A percentile compares a stretch with the other conserved stretches of the same genome.
phyloP scores from a whole-genome alignment of 441 rosid species.

The Corymbia citriodora region DNA sequence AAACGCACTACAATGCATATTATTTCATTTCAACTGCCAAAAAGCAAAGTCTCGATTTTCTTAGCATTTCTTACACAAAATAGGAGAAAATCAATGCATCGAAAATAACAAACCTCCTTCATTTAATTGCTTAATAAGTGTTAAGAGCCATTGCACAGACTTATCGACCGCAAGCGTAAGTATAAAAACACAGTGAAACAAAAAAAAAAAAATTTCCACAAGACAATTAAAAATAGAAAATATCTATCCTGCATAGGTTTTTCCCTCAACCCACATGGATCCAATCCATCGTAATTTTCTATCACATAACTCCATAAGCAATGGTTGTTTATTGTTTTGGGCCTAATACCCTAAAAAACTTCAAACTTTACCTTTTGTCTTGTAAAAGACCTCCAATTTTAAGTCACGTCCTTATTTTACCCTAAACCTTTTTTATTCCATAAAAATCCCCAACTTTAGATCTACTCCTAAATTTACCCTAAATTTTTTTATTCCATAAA shows the following conservation, averaged over 20 bases:
- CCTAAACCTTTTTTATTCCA: no score
- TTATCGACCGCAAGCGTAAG: background rate
- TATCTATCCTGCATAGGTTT: background rate
- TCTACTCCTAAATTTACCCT: no score
- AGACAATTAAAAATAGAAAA: background rate
- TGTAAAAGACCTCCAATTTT: no score
- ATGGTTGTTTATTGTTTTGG: background rate
- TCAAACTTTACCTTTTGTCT: no score
- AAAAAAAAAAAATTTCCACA: background rate
- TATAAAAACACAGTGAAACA: accelerated
- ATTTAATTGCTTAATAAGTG: background rate
- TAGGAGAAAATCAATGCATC: background rate
- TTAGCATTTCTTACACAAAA: background rate
- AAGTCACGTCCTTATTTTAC: no score
- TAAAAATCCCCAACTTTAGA: no score
- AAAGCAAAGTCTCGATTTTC: background rate
- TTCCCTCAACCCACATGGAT: background rate
- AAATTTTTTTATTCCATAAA: no score
- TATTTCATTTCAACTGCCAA: background rate
- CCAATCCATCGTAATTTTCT: accelerated
- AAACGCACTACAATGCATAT: accelerated
- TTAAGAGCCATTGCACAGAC: accelerated
- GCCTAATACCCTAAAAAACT: no score
- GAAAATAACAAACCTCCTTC: background rate
- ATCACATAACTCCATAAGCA: accelerated